Evolutionary conservation across 140 eudicot genomes (phyloP).

Genomic region (Senecio squalidus): DNA sequence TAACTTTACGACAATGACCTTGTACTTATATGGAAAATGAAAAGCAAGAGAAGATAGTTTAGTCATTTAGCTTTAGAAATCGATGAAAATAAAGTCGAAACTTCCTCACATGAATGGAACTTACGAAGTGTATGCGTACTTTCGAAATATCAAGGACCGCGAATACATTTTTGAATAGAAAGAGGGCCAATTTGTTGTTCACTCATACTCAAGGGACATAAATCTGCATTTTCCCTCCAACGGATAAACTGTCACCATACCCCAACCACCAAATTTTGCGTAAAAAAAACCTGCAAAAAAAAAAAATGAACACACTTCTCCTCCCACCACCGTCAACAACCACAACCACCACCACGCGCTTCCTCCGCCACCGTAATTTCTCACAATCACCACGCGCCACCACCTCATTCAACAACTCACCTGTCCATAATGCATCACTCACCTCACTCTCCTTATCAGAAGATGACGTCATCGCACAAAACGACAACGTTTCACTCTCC

Average conservation of each 20-base stretch:
- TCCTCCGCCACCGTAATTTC: conserved; percentile 26
- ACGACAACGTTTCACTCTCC: conserved; percentile 38
- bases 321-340: conserved; percentile 65
- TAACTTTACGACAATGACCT: no score
- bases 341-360: conserved; percentile 15
- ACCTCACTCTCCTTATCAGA: conserved; percentile 30
- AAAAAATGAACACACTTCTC: conserved; percentile 55
- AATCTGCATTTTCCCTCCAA: not conserved
- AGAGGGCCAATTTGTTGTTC: no score
- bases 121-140: no score
- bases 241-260: conserved; percentile 34
- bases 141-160: no score
- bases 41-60: no score
- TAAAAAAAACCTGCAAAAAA: no score
- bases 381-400: conserved; percentile 16
- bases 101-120: no score
- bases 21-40: no score
- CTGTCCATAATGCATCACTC: conserved; percentile 23
- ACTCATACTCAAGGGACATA: no score
- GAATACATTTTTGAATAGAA: no score
- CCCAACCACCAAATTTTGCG: conserved; percentile 20
- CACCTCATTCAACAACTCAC: conserved; percentile 29
- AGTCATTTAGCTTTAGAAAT: no score
- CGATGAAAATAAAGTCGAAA: no score
- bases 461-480: conserved; percentile 18